Evolutionary conservation across 345 rosid genomes (phyloP).

Genomic region (Syzygium oleosum): DNA sequence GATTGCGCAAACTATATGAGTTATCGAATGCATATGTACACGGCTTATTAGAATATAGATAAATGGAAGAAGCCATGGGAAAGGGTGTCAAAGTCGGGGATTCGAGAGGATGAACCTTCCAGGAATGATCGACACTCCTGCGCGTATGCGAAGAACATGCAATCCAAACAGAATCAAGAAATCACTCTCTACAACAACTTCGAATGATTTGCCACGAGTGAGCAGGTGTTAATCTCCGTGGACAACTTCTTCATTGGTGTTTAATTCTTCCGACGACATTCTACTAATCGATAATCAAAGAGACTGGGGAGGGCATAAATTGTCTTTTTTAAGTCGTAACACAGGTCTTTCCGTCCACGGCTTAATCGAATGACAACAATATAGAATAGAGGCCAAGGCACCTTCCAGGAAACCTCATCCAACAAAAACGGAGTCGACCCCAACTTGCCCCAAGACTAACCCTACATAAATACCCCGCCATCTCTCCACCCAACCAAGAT

Average conservation of each 20-base stretch:
- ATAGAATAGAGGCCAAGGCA: neutral
- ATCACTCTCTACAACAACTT: neutral
- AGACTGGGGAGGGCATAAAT: neutral
- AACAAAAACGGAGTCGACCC: neutral
- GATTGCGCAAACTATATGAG: neutral
- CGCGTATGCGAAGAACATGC: neutral
- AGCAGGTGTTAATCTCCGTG: neutral
- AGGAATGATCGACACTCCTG: neutral
- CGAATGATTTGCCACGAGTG: neutral
- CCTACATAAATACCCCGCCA: neutral
- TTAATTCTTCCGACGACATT: neutral
- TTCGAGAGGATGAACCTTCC: neutral
- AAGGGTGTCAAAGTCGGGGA: neutral
- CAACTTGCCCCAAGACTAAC: neutral
- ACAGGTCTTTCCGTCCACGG: neutral
- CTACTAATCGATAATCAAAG: neutral
- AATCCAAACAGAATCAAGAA: neutral
- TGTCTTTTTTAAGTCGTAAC: neutral
- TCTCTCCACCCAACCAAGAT: neutral
- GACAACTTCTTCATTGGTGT: neutral
- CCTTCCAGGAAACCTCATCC: neutral
- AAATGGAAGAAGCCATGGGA: neutral
- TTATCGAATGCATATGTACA: accelerated
- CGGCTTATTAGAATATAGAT: neutral
- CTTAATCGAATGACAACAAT: neutral